phyloP scores from a whole-genome alignment of 148 eudicot species.

The Cornus suecica region DNA sequence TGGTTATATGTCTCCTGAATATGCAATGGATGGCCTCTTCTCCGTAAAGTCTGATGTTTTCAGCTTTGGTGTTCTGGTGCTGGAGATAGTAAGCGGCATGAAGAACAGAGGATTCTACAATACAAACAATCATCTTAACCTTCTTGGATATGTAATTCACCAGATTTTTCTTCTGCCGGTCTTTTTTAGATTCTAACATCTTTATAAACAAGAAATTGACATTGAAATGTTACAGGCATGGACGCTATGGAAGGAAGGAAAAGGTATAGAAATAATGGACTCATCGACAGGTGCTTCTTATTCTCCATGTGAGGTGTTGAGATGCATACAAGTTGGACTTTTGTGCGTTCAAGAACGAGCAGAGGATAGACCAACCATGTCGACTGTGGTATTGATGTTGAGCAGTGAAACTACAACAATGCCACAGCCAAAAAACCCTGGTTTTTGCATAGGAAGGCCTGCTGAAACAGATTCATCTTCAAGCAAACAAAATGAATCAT shows the following conservation, averaged over 20 bases:
- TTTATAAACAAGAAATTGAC: neutral
- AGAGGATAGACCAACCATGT: conserved; percentile 84
- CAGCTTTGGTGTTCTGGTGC: conserved; percentile 45
- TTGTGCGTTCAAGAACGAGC: conserved; percentile 79
- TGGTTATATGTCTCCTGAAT: conserved; percentile 59
- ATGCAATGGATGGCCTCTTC: conserved; percentile 55
- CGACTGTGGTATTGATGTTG: conserved; percentile 57
- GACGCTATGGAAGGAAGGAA: conserved; percentile 77
- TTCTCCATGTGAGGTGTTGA: conserved; percentile 40
- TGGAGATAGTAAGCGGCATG: conserved; percentile 48
- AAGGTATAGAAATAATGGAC: conserved; percentile 52
- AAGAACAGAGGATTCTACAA: conserved; percentile 44
- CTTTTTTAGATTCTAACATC: neutral
- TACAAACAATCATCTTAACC: conserved; percentile 33
- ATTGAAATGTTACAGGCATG: conserved; percentile 50
- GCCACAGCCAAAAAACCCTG: conserved; percentile 64
- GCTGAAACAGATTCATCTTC: conserved; percentile 52
- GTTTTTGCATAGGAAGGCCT: conserved; percentile 40
- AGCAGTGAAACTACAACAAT: conserved; percentile 53
- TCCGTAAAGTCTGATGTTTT: conserved; percentile 52
- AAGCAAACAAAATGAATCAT: conserved; percentile 56
- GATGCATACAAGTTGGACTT: conserved; percentile 83
- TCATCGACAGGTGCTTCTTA: conserved; percentile 29
- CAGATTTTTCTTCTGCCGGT: neutral
- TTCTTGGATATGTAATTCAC: conserved; percentile 41